Conservation (phyloP, 2,329 filamentous ascomycete genomes). For the Mollisiaceae sp. region DNA sequence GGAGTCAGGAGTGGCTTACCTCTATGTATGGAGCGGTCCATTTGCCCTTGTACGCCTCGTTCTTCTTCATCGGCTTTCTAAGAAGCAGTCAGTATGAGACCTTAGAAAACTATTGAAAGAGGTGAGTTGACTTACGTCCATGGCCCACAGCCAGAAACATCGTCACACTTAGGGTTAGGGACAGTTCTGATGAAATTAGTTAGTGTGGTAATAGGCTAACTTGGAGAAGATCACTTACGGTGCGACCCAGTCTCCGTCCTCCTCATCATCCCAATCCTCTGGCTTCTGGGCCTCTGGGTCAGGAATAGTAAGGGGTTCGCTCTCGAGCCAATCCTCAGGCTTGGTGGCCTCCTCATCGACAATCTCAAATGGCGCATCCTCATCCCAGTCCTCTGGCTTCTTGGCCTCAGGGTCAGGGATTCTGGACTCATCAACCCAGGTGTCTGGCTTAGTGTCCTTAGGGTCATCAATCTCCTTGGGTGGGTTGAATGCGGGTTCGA, state of each 20-base stretch:
- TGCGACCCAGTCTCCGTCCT: slow-evolving; percentile 93
- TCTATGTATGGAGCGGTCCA: slow-evolving; percentile 93
- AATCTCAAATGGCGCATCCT: slow-evolving; percentile 96
- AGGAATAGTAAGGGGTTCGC: slow-evolving; percentile 80
- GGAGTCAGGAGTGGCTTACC: slow-evolving; percentile 29
- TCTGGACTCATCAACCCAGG: slow-evolving; percentile 93
- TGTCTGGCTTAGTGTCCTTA: slow-evolving; percentile 90
- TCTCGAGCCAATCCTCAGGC: slow-evolving; percentile 95
- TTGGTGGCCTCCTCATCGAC: slow-evolving; percentile 89
- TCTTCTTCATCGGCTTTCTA: slow-evolving; percentile 82
- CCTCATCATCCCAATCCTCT: slow-evolving; percentile 99
- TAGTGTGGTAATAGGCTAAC: neutral
- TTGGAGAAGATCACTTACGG: slow-evolving; percentile 4
- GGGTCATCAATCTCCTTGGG: slow-evolving; percentile 92
- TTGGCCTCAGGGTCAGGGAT: slow-evolving; percentile 91
- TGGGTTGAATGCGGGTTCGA: slow-evolving; percentile 92
- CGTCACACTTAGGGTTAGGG: slow-evolving; percentile 94
- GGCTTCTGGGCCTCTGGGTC: slow-evolving; percentile 98
- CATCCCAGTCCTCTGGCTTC: slow-evolving; percentile 99
- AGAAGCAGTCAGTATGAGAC: neutral
- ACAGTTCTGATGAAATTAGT: slow-evolving; percentile 56
- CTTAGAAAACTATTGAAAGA: neutral
- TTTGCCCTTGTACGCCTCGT: slow-evolving; percentile 95
- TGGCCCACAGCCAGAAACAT: slow-evolving; percentile 89
- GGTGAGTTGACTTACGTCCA: slow-evolving; percentile 61